Base-by-base conservation (phyloP, 192 early-diverging fungal species). In the Pilobolus umbonatus region DNA sequence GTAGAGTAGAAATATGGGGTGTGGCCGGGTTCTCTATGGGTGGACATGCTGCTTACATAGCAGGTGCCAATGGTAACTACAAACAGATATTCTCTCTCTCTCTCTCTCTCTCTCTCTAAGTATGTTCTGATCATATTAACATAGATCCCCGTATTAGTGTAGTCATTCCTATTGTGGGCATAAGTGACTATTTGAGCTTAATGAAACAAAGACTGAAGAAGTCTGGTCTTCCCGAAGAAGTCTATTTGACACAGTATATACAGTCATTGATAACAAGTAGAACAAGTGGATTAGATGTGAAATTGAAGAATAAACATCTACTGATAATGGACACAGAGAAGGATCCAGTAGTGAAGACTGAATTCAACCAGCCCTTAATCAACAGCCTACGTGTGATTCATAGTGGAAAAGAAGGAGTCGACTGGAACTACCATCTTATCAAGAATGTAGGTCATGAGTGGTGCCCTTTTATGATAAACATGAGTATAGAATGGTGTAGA, bases 11-110 rank as follows among this genome's bases (percentile, higher is more conserved):
- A 52, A 35, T 43, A 7, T 84, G 76, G 76, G 77, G 73, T 10
- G 65, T 80, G 5, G 28, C 55, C 15, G 82, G 82, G 5, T 65
- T 81, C 15, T 74, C 71, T 10, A 59, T 84, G 39, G 82, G 82
- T 29, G 82, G 78, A 1, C 78, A 83, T 65, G 55, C 76, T 7
- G 45, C 78, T 9, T 60, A 76, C 35, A 35, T 82, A 25, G 67
- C 67, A 1, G 40, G 56, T 12, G 76, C 65, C 10, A 56, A 69
- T 30, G 76, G 74, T 72, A 65, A 43, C 11, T 24, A 5, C 17
- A 30, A 54, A 45, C 22, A n/a, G n/a, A n/a, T n/a, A n/a, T n/a
- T n/a, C n/a, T n/a, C n/a, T n/a, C n/a, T n/a, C n/a, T n/a, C n/a
- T n/a, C n/a, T n/a, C n/a, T n/a, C n/a, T n/a, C n/a, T n/a, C n/a